Base-by-base conservation (phyloP, 176 grass and related monocot species). In the Zoysia japonica region DNA sequence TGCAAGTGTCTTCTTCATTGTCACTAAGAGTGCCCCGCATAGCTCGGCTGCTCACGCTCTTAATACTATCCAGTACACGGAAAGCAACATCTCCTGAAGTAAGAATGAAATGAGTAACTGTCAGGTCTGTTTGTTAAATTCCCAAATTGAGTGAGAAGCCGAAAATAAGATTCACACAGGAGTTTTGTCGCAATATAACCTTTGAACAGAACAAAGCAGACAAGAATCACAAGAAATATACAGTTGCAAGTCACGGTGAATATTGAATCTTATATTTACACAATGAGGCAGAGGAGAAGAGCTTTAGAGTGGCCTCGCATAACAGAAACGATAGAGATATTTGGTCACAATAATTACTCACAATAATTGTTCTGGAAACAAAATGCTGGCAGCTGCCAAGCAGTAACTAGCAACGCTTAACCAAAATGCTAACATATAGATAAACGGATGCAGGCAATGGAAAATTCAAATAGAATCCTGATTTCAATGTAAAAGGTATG, bases 41-140 rank as follows among this genome's bases (percentile, higher is more conserved):
- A 61, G 87, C 89, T 89, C 80, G 80, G 67, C 77, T 83, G 49
- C 88, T 83, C 65, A 89, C 85, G 11, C 88, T 90, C 74, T 92
- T 98, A 61, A 92, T 85, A 68, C 83, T 89, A 74, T 98, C 92
- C 39, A 98, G 65, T 45, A 92, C 89, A 65, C 86, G 80, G 66
- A 98, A 98, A 7, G 95, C 95, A 64, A 94, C 92, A 78, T 98
- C 95, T 53, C 95, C 95, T 92, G 82, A 66, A 68, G 45, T 69
- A 77, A 41, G 46, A 42, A 78, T 81, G 52, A 41, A 28, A 87
- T 46, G 57, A 76, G 78, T 28, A 80, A 12, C 63, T 39, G 46
- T 2, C 5, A 66, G 50, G 35, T 16, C 17, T 43, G 78, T 78
- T 60, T 69, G 2, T 64, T 55, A 36, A 54, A 47, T 77, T 82